Conservation (phyloP, 139 green algal species). For the Volvox reticuliferus region DNA sequence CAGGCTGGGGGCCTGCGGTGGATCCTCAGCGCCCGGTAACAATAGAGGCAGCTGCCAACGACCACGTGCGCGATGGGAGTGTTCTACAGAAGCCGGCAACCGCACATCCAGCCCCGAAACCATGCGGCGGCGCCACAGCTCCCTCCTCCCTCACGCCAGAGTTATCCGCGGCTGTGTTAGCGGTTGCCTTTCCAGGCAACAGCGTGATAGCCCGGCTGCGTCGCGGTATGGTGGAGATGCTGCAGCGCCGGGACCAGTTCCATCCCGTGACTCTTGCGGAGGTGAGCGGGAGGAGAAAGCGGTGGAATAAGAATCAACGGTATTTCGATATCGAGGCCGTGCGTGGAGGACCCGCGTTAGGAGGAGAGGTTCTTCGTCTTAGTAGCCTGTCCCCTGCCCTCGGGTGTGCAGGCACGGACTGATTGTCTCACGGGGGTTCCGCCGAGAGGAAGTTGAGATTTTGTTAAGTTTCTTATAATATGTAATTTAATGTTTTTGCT, state of each 20-base stretch:
- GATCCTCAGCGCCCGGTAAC: neutral
- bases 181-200: neutral
- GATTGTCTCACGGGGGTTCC: neutral
- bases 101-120: neutral
- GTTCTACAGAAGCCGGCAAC: neutral
- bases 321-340: too few relatives aligned
- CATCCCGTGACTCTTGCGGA: neutral
- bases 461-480: neutral
- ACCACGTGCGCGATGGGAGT: neutral
- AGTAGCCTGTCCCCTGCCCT: neutral
- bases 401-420: too few relatives aligned
- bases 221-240: neutral
- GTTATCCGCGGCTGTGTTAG: neutral
- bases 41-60: neutral
- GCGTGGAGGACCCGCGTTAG: too few relatives aligned
- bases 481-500: neutral
- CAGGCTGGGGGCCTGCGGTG: too few relatives aligned
- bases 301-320: neutral
- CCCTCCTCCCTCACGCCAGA: neutral
- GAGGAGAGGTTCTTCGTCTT: too few relatives aligned
- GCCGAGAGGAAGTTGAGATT: neutral
- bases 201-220: neutral
- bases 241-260: neutral
- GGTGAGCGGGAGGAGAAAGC: neutral
- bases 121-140: too few relatives aligned